Evolutionary conservation across 768 basidiomycete species (phyloP), one percentile per base, ranked within the genome.

Genomic region (Lentinula sp.): DNA sequence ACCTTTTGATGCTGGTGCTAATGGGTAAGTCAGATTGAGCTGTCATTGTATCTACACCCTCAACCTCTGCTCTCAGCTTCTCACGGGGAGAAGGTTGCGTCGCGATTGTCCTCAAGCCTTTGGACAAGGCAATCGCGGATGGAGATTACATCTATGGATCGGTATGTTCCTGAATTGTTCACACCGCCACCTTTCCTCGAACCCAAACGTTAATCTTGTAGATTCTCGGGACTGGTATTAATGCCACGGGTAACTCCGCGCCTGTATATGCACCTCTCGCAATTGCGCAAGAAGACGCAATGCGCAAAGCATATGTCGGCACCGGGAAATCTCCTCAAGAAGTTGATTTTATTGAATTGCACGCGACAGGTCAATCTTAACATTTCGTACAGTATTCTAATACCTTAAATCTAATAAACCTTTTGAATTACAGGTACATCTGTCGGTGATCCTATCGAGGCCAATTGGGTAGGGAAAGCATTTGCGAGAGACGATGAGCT

Each of bases 401-500:
- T 42, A 53, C 4, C 16, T 15, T 54, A 39, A 5, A 7, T 31
- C 45, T 21, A 32, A 46, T 49, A 23, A 10, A 11, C 43, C 16
- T 40, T n/a, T 40, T 31, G 13, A 54, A 23, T 43, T 23, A 18
- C n/a, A 70, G 73, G 73, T 2, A 82, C 82, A 2, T 73, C 76
- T 40, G 72, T 68, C 34, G 82, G 80, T 0, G 82, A 83, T 62
- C 80, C 82, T 1, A 77, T 74, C 1, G 82, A 83, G 64, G 77
- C 76, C 9, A 82, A 81, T 59, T 78, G 77, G 69, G 77, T 79
- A 21, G 62, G 63, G 65, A 56, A 65, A 73, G 11, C 64, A 66
- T 11, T 60, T 40, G 50, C 34, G 1, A 21, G 46, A 23, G 11
- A 60, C 4, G 49, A 51, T 5, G 70, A 71, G 7, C 73, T 74